Evolutionary conservation across 2,329 filamentous ascomycete genomes (phyloP).

Genomic region (Alternaria solani): DNA sequence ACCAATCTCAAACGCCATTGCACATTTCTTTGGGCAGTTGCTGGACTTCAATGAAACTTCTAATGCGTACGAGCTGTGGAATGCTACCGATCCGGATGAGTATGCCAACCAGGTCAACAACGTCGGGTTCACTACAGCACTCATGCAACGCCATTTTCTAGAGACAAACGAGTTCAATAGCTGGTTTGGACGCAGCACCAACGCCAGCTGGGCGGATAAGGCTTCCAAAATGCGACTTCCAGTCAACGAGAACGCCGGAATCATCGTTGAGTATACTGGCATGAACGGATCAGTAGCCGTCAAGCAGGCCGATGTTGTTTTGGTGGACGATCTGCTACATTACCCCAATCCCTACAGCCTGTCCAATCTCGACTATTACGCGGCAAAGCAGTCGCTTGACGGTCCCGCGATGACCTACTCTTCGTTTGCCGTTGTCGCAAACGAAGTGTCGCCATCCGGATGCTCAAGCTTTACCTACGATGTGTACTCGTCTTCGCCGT

Average conservation of each 20-base stretch:
- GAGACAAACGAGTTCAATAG: conserved; percentile 66
- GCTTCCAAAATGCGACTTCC: conserved; percentile 65
- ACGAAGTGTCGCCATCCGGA: conserved; percentile 69
- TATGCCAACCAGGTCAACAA: conserved; percentile 73
- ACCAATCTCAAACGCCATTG: conserved; percentile 70
- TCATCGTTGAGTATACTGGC: conserved; percentile 69
- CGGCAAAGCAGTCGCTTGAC: conserved; percentile 71
- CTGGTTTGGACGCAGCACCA: conserved; percentile 62
- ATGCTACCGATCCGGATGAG: conserved; percentile 78
- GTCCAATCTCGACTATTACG: conserved; percentile 72
- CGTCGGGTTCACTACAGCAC: conserved; percentile 72
- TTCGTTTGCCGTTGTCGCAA: conserved; percentile 72
- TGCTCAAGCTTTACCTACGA: conserved; percentile 74
- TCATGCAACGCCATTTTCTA: conserved; percentile 65
- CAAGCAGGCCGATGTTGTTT: conserved; percentile 74
- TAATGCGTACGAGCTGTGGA: conserved; percentile 39
- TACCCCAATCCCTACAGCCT: conserved; percentile 65
- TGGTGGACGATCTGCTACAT: conserved; percentile 70
- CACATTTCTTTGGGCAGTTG: conserved; percentile 67
- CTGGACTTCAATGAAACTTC: conserved; percentile 64
- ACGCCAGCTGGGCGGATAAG: conserved; percentile 67
- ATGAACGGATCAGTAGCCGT: conserved; percentile 73
- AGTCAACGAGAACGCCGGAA: conserved; percentile 61
- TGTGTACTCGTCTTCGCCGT: conserved; percentile 69
- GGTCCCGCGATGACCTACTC: conserved; percentile 79